Evolutionary conservation across 108 stramenopile genomes (phyloP).

Genomic region (Asterionellopsis glacialis): DNA sequence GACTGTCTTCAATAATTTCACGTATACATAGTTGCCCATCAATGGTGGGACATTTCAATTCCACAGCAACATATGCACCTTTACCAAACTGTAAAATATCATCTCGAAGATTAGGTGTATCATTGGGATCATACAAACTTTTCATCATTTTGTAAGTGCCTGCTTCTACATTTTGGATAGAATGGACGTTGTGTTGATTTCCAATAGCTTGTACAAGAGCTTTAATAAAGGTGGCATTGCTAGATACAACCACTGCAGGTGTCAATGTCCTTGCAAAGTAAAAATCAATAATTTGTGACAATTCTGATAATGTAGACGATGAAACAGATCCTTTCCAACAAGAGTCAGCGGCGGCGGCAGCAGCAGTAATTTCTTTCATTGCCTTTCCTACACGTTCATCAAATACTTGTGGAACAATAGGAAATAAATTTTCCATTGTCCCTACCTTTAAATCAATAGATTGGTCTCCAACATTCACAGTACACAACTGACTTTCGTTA

Average conservation of each 20-base stretch:
- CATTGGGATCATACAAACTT: conserved; percentile 51
- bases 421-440: conserved; percentile 24
- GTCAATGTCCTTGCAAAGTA: conserved; percentile 45
- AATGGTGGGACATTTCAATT: conserved; percentile 26
- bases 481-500: neutral
- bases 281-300: conserved; percentile 47
- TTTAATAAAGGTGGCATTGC: conserved; percentile 10
- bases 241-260: conserved; percentile 52
- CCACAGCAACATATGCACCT: conserved; percentile 33
- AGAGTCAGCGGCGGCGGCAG: neutral
- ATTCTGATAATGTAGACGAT: conserved; percentile 7
- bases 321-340: neutral
- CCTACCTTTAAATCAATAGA: conserved; percentile 24
- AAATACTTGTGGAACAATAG: conserved; percentile 6
- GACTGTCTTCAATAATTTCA: conserved; percentile 68
- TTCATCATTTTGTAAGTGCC: conserved; percentile 55
- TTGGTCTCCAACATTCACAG: conserved; percentile 9
- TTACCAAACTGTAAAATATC: conserved; percentile 45
- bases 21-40: conserved; percentile 55
- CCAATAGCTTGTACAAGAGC: conserved; percentile 20
- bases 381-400: conserved; percentile 18
- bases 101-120: conserved; percentile 57
- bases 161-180: conserved; percentile 24
- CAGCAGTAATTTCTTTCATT: conserved; percentile 10
- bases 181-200: conserved; percentile 22